Evolutionary conservation across 306 rosid species (phyloP), one percentile per base, ranked within the genome.

Genomic region (Ormosia emarginata): DNA sequence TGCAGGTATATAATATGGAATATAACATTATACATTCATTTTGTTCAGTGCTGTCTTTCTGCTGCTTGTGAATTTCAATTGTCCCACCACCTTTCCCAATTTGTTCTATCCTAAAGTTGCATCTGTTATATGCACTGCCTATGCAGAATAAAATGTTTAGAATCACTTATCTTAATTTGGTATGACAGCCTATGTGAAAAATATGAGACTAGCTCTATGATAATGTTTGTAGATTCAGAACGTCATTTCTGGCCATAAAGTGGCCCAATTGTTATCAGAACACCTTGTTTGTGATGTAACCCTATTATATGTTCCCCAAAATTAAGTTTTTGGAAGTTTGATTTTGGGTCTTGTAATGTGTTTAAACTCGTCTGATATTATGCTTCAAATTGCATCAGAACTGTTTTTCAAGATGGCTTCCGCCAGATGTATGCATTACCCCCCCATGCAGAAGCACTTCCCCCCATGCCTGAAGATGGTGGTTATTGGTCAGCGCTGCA

Each of bases 391-490:
- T 88, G 74, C 68, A 67, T 86, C 94, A 95, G 99, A 84, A 86
- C 87, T 79, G 83, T 90, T 73, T 93, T 95, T 87, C 89, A 91
- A 88, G 91, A 88, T 78, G 87, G 89, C 82, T 91, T 93, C 80
- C 93, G 94, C 37, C 71, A 46, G 73, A 89, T 92, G 96, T 95
- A 87, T 81, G 91, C 78, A 43, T 87, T 92, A 88, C 91, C 97
- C 49, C 43, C 87, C 44, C 49, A 84, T 81, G 59, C 86, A 33
- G 92, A 88, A 81, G 98, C 93, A 74, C 99, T 95, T 75, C 98
- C 98, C 50, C 94, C 98, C 82, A 91, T 95, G 98, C 98, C 97
- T 75, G 97, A 93, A 69, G 97, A 92, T 79, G 97, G 94, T 69
- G 97, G 90, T 81, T 85, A 84, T 79, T 95, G 99, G 98, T 92